Evolutionary conservation across 1,284 basidiomycete species (phyloP).

Genomic region (Cystobasidiaceae sp.): DNA sequence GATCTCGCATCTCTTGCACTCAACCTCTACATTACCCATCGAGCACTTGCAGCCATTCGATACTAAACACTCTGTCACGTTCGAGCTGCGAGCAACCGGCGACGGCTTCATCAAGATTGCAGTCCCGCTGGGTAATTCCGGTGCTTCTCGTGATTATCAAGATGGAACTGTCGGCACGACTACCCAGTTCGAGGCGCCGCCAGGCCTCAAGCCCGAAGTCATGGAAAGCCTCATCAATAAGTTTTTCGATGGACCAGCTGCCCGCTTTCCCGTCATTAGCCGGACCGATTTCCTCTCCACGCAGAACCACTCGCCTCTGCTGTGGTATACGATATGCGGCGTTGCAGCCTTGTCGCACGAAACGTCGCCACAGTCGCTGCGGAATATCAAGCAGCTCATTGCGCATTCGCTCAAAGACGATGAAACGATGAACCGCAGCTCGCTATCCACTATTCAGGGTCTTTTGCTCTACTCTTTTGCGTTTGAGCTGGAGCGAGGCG

Average conservation of each 20-base stretch:
- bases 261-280: constrained; percentile 73
- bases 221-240: constrained; percentile 80
- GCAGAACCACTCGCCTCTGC: constrained; percentile 64
- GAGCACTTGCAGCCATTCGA: constrained; percentile 79
- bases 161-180: constrained; percentile 37
- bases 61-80: constrained; percentile 53
- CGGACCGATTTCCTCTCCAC: constrained; percentile 72
- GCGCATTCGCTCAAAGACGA: constrained; percentile 58
- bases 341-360: constrained; percentile 79
- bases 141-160: constrained; percentile 30
- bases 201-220: constrained; percentile 58
- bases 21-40: constrained; percentile 74
- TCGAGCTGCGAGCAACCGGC: constrained; percentile 59
- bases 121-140: constrained; percentile 18
- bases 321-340: constrained; percentile 88
- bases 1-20: constrained; percentile 78
- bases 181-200: constrained; percentile 46
- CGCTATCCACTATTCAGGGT: constrained; percentile 81
- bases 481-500: constrained; percentile 50
- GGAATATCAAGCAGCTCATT: constrained; percentile 78
- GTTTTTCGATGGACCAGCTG: constrained; percentile 79
- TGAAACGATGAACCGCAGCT: constrained; percentile 80
- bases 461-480: constrained; percentile 76
- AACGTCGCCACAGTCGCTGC: constrained; percentile 72
- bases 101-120: constrained; percentile 81